Conservation (phyloP, 192 early-diverging fungal genomes). For the Coemansia sp. region DNA sequence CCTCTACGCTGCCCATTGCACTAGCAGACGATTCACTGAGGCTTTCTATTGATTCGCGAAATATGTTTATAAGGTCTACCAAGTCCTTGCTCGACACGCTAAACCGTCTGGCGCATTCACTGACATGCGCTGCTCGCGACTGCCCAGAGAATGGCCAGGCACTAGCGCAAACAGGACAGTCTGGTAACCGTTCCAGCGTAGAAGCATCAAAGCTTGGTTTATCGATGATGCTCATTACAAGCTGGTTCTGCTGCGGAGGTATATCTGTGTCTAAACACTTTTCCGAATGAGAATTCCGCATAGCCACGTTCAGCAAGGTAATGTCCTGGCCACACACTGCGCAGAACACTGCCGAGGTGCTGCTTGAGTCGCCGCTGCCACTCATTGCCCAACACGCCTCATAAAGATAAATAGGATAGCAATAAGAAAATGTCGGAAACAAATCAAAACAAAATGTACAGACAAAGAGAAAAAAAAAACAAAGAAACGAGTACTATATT, state of each 20-base stretch:
- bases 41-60: constrained; percentile 32
- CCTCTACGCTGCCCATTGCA: not conserved
- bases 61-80: constrained; percentile 20
- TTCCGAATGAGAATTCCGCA: constrained; percentile 32
- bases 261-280: constrained; percentile 15
- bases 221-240: no score
- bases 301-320: constrained; percentile 11
- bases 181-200: constrained; percentile 17
- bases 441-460: constrained; percentile 1
- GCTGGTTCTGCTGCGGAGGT: not conserved
- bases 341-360: constrained; percentile 13
- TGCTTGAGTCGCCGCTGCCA: not conserved
- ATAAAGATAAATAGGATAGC: not conserved
- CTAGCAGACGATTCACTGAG: not conserved
- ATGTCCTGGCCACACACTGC: constrained; percentile 32
- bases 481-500: not conserved
- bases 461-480: not conserved
- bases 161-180: constrained; percentile 40
- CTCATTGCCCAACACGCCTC: not conserved
- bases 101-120: constrained; percentile 23
- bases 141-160: constrained; percentile 8
- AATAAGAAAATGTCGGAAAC: constrained; percentile 1
- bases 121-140: constrained; percentile 23
- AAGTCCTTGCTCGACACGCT: constrained; percentile 21
- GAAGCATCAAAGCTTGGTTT: not conserved